Base-by-base conservation (phyloP, 345 rosid genomes). In the Mallotus nudiflorus region DNA sequence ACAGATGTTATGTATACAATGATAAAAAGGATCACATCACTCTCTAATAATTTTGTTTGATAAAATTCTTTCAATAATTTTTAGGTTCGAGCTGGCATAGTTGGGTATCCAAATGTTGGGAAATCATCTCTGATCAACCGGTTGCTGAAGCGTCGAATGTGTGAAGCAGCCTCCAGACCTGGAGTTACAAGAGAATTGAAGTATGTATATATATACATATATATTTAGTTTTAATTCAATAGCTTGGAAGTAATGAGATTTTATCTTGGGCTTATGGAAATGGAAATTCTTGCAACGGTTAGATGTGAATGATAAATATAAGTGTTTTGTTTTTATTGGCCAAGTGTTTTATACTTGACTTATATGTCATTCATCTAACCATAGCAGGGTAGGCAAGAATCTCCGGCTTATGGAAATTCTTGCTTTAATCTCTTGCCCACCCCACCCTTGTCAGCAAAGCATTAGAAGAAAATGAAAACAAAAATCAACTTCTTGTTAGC, bases 71-170 rank as follows among this genome's bases (percentile, higher is more conserved):
- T 40, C 45, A 6, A 15, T 39, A 55, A 63, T 45, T 20, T 72
- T 22, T 82, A 91, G 97, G 96, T 91, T 73, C 88, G 97, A 65
- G 98, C 98, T 83, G 98, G 96, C 66, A 84, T 94, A 62, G 93
- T 91, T 72, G 98, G 98, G 73, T 91, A 89, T 63, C 98, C 98
- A 58, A 94, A 94, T 88, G 98, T 94, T 35, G 97, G 96, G 68
- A 94, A 94, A 76, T 94, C 97, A 63, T 94, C 98, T 78, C 75
- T 94, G 82, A 87, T 94, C 60, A 91, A 91, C 75, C 97, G 98
- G 71, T 75, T 94, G 71, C 84, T 94, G 50, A 94, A 94, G 79
- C 87, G 96, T 8, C 86, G 95, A 72, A 81, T 89, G 85, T 94
- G 97, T 70, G 76, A 96, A 5, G 97, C 98, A 46, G 98, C 98